Base-by-base conservation (phyloP, 768 basidiomycete genomes). In the Kwoniella heveanensis region DNA sequence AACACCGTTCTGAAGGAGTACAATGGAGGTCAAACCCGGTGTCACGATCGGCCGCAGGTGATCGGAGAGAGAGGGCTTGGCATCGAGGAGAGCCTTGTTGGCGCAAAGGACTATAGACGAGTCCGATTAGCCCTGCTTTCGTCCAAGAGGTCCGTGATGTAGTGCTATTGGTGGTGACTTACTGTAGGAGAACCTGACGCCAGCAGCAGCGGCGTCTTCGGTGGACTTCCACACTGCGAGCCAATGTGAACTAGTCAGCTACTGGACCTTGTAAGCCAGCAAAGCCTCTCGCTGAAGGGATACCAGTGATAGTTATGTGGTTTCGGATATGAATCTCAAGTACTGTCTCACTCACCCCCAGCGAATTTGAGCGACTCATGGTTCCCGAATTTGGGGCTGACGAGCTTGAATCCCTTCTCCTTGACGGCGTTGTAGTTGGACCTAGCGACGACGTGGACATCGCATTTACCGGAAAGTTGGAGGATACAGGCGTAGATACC, bases 401-500 rank as follows among this genome's bases (percentile, higher is more conserved):
- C 55, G 13, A 78, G 62, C 26, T 57, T 65, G 52, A 78, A 69
- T 12, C 77, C 77, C 27, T 73, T 71, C 24, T 61, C 54, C 52
- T 70, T 75, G 29, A 78, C 68, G 0, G 60, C 66, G 3, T 67
- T 62, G 52, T 77, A 76, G 48, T 77, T 78, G 19, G 73, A 75
- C 52, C 77, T 27, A 8, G 77, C 77, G 24, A 78, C 48, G 15
- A 78, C 75, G 44, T 67, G 65, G 1, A 78, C 75, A 39, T 74
- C 63, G 57, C 71, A 73, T 67, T 68, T 39, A 0, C 66, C 69
- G 0, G 73, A 76, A 9, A 78, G 59, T 13, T 62, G 56, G 12
- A 78, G 61, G 62, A 78, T 76, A 49, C 69, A 72, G n/a, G 77
- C 77, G 63, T 78, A 78, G 29, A 77, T 74, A 10, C 75, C 76